phyloP scores from a whole-genome alignment of 306 rosid genomes.

The Prunus fruticosa region DNA sequence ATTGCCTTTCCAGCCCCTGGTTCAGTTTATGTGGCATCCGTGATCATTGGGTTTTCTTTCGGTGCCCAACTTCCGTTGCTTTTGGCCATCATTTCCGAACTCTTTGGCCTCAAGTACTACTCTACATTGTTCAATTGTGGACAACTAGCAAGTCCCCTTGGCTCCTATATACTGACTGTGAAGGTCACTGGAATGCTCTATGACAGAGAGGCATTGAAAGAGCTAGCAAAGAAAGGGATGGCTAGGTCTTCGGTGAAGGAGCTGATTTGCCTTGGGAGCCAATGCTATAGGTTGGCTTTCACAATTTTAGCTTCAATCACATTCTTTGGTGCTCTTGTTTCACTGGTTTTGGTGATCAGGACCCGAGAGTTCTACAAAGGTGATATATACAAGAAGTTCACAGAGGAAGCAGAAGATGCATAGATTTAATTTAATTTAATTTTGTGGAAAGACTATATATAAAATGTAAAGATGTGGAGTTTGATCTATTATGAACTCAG shows the following conservation, averaged over 20 bases:
- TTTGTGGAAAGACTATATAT: background rate
- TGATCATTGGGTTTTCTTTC: slow-evolving; percentile 44
- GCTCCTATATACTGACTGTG: slow-evolving; percentile 43
- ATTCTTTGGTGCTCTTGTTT: slow-evolving; percentile 32
- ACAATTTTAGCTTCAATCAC: slow-evolving; percentile 30
- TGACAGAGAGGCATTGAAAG: slow-evolving; percentile 31
- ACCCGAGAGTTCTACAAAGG: slow-evolving; percentile 28
- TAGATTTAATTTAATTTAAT: background rate
- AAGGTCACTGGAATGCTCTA: slow-evolving; percentile 37
- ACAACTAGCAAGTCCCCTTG: slow-evolving; percentile 43
- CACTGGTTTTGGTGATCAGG: slow-evolving; percentile 31
- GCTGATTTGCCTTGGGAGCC: slow-evolving; percentile 32
- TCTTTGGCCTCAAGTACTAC: slow-evolving; percentile 48
- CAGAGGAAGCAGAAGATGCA: slow-evolving; percentile 8
- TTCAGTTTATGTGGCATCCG: slow-evolving; percentile 37
- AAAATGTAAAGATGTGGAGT: background rate
- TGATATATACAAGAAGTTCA: slow-evolving; percentile 38
- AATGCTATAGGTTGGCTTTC: slow-evolving; percentile 34
- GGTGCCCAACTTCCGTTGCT: slow-evolving; percentile 50
- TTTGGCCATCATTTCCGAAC: slow-evolving; percentile 48
- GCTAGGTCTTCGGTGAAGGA: slow-evolving; percentile 29
- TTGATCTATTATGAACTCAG: background rate
- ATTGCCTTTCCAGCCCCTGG: slow-evolving; percentile 41
- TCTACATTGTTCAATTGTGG: slow-evolving; percentile 53
- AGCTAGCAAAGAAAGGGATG: slow-evolving; percentile 27